phyloP scores from a whole-genome alignment of 2,329 filamentous ascomycete species.

The Incumbomyces delicatus region DNA sequence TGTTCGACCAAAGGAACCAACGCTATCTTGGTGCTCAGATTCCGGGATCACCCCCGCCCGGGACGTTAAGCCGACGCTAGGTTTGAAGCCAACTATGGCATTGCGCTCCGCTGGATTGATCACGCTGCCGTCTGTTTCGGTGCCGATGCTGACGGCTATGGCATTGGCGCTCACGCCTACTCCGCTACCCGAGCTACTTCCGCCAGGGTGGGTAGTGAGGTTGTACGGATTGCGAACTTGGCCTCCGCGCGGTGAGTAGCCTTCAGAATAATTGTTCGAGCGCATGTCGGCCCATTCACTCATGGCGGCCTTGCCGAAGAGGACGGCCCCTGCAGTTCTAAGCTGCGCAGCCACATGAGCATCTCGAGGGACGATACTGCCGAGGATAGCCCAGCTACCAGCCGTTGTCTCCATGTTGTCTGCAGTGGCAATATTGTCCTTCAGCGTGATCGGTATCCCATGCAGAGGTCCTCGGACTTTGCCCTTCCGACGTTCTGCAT shows the following conservation, averaged over 20 bases:
- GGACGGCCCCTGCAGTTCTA: constrained; percentile 55
- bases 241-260: constrained; percentile 55
- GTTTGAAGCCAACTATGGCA: constrained; percentile 62
- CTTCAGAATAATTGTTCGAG: constrained; percentile 56
- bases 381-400: constrained; percentile 57
- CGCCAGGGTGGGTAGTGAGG: constrained; percentile 57
- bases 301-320: constrained; percentile 61
- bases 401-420: constrained; percentile 67
- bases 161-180: constrained; percentile 55
- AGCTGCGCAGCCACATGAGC: constrained; percentile 53
- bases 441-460: constrained; percentile 65
- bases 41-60: constrained; percentile 56
- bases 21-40: constrained; percentile 56
- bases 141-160: constrained; percentile 57
- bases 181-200: constrained; percentile 58
- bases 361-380: constrained; percentile 58
- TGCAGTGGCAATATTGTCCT: constrained; percentile 61
- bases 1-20: constrained; percentile 58
- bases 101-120: constrained; percentile 64
- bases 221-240: constrained; percentile 60
- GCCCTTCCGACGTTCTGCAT: constrained; percentile 50
- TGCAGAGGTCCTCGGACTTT: constrained; percentile 57
- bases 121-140: constrained; percentile 64
- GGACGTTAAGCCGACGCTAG: constrained; percentile 63
- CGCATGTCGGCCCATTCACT: constrained; percentile 70